Conservation (phyloP, 1,284 basidiomycete species). For the Kalmanozyma brasiliensis region DNA sequence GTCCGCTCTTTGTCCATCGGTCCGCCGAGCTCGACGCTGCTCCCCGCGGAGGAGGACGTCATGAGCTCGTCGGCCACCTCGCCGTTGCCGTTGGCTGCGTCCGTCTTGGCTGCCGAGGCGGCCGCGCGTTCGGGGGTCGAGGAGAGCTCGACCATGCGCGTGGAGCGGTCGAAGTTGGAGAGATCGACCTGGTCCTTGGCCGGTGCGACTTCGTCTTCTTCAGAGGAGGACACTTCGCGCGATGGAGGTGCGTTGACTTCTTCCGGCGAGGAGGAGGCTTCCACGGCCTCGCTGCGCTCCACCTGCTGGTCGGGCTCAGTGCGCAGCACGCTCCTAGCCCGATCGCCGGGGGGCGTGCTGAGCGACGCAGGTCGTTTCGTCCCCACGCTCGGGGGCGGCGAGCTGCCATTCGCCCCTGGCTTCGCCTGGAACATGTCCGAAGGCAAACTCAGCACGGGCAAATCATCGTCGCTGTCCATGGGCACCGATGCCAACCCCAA, state of each 20-base stretch:
- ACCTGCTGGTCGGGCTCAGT: conserved; percentile 18
- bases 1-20: conserved; percentile 41
- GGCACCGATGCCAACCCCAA: neutral
- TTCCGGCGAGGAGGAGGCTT: conserved; percentile 21
- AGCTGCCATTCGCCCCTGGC: neutral
- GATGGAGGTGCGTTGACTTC: conserved; percentile 15
- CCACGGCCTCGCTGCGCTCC: conserved; percentile 33
- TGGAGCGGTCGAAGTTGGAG: conserved; percentile 35
- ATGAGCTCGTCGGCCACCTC: conserved; percentile 14
- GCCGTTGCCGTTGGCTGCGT: conserved; percentile 2
- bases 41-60: conserved; percentile 29
- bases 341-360: conserved; percentile 30
- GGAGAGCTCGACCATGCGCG: conserved; percentile 31
- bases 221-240: conserved; percentile 17
- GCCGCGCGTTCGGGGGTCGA: neutral
- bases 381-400: conserved; percentile 7
- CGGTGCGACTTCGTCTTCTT: conserved; percentile 9
- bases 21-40: conserved; percentile 40
- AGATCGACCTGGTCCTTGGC: conserved; percentile 26
- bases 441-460: conserved; percentile 37
- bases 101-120: neutral
- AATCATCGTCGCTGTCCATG: conserved; percentile 23
- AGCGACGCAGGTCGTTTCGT: conserved; percentile 45
- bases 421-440: conserved; percentile 22
- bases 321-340: conserved; percentile 28